These are phyloP conservation scores for Capsicum rhomboideum DNA, from an alignment of 257 asterid genomes.

Conservation along the genomic window DNA sequence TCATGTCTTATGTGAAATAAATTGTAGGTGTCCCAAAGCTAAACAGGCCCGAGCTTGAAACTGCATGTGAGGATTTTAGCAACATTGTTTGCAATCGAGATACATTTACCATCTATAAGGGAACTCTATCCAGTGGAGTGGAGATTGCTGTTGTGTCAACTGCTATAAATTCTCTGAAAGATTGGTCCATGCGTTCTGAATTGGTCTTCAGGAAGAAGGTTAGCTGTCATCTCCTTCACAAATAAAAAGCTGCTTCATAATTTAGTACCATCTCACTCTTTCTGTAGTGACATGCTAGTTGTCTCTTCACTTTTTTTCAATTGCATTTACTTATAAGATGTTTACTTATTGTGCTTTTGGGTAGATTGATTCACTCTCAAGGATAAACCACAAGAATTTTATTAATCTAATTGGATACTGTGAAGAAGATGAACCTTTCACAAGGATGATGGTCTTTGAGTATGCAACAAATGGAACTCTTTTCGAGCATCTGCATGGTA, in stretches of 20 bases:
- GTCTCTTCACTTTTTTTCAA: not conserved
- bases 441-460: slow-evolving; percentile 89
- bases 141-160: slow-evolving; percentile 73
- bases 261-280: not conserved
- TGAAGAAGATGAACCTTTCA: slow-evolving; percentile 60
- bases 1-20: not conserved
- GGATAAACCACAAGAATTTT: slow-evolving; percentile 69
- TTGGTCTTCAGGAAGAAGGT: slow-evolving; percentile 30
- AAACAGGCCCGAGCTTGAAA: slow-evolving; percentile 54
- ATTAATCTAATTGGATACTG: slow-evolving; percentile 78
- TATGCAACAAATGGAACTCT: slow-evolving; percentile 92
- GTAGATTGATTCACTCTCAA: slow-evolving; percentile 41
- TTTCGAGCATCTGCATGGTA: slow-evolving; percentile 85
- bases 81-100: slow-evolving; percentile 65
- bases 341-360: not conserved
- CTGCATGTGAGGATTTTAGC: slow-evolving; percentile 95
- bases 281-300: not conserved
- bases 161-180: slow-evolving; percentile 23
- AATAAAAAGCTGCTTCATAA: not conserved
- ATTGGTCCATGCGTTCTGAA: slow-evolving; percentile 30
- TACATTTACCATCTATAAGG: slow-evolving; percentile 70
- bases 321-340: not conserved
- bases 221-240: not conserved
- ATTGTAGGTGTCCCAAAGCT: slow-evolving; percentile 36
- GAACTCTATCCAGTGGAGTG: slow-evolving; percentile 71